Percentiles rank a stretch among this genome's conserved stretches.
Conservation (phyloP, 2,329 filamentous ascomycete genomes). For the Plenodomus lindquistii region DNA sequence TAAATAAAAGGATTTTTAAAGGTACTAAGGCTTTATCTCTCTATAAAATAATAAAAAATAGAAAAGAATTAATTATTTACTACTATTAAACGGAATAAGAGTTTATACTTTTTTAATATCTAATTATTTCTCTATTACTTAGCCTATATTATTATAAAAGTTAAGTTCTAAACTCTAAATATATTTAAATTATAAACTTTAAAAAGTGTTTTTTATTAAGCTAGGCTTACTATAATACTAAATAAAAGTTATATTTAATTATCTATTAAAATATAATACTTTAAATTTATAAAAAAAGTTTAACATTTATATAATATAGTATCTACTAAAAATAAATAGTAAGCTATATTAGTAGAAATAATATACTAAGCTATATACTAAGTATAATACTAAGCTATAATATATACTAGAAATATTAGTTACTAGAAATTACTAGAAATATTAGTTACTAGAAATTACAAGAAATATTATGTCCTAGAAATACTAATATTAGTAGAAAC, state of each 20-base stretch:
- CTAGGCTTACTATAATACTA: conserved; percentile 36
- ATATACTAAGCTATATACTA: too few species aligned
- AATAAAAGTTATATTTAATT: conserved; percentile 37
- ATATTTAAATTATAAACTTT: conserved; percentile 43
- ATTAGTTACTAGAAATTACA: too few species aligned
- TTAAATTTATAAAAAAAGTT: conserved; percentile 37
- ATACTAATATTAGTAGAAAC: too few species aligned
- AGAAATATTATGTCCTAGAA: too few species aligned
- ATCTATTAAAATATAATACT: conserved; percentile 24
- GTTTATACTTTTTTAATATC: too few species aligned
- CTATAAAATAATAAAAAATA: too few species aligned
- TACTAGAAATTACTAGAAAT: conserved; percentile 41
- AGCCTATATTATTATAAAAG: background rate
- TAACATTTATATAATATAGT: conserved; percentile 7
- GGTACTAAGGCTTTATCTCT: too few species aligned
- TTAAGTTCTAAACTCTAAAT: conserved; percentile 21
- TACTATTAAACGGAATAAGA: too few species aligned
- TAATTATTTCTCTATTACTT: conserved; percentile 3
- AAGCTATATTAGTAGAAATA: conserved; percentile 43
- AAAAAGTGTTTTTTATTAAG: conserved; percentile 43
- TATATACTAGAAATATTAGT: conserved; percentile 40
- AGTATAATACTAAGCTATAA: too few species aligned
- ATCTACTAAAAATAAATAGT: background rate
- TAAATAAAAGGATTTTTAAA: too few species aligned
- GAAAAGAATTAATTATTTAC: too few species aligned